phyloP scores from a whole-genome alignment of 2,329 filamentous ascomycete species.

The Pseudogymnoascus sp. region DNA sequence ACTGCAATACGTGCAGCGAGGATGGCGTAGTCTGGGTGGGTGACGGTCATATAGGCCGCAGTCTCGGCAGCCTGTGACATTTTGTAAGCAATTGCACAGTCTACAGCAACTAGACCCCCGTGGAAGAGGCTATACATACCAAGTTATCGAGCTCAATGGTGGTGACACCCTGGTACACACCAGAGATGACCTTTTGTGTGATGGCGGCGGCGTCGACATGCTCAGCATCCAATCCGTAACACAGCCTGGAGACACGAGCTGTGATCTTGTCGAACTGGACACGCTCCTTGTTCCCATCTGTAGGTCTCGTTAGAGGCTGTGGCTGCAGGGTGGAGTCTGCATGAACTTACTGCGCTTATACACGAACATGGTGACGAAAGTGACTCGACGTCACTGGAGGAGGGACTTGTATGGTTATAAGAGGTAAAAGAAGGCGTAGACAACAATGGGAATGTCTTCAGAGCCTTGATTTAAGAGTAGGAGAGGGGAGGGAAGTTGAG shows the following conservation, averaged over 20 bases:
- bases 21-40: slow-evolving; percentile 97
- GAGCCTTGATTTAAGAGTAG: slow-evolving; percentile 13
- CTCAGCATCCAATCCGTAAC: slow-evolving; percentile 90
- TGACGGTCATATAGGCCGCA: slow-evolving; percentile 99
- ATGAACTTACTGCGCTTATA: slow-evolving; percentile 29
- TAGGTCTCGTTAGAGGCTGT: slow-evolving; percentile 13
- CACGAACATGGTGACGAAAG: slow-evolving; percentile 25
- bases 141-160: slow-evolving; percentile 95
- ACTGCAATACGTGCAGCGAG: slow-evolving; percentile 97
- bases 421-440: background rate
- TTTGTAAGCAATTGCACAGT: slow-evolving; percentile 16
- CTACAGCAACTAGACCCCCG: slow-evolving; percentile 14
- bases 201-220: slow-evolving; percentile 98
- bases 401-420: slow-evolving; percentile 3
- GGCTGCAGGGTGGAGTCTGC: background rate
- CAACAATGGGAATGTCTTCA: slow-evolving; percentile 10
- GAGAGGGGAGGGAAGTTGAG: slow-evolving; percentile 9
- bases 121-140: slow-evolving; percentile 48
- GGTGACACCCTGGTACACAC: slow-evolving; percentile 96
- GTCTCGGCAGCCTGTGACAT: slow-evolving; percentile 79
- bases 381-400: background rate
- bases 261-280: slow-evolving; percentile 99
- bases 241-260: slow-evolving; percentile 91
- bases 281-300: slow-evolving; percentile 98
- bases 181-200: slow-evolving; percentile 98